These are phyloP conservation scores for Cordyceps sp. DNA, from an alignment of 2,329 filamentous ascomycete species.

Conservation along the genomic window DNA sequence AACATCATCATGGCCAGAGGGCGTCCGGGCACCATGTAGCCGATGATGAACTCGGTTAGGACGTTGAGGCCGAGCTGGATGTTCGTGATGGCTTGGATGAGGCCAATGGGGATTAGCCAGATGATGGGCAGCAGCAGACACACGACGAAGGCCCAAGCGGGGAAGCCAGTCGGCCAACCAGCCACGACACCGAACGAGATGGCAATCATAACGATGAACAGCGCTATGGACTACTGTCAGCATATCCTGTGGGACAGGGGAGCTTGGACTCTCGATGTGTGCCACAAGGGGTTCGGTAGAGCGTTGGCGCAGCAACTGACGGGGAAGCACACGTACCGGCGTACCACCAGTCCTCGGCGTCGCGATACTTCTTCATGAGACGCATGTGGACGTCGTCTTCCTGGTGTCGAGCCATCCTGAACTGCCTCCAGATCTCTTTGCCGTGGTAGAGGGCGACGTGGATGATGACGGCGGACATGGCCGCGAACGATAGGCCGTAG, in stretches of 20 bases:
- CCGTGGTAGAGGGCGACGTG: slow-evolving; percentile 40
- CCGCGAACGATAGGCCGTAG: slow-evolving; percentile 52
- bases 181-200: slow-evolving; percentile 37
- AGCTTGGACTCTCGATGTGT: no score
- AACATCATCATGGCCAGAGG: slow-evolving; percentile 66
- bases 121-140: slow-evolving; percentile 39
- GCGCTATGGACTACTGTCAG: slow-evolving; percentile 8
- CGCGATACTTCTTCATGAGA: slow-evolving; percentile 43
- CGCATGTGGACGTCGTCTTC: slow-evolving; percentile 44
- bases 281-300: no score
- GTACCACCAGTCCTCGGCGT: slow-evolving; percentile 45
- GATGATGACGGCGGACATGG: slow-evolving; percentile 42
- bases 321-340: slow-evolving; percentile 25
- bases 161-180: slow-evolving; percentile 38
- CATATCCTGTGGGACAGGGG: slow-evolving; percentile 6
- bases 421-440: slow-evolving; percentile 35
- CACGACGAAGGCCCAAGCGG: slow-evolving; percentile 40
- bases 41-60: slow-evolving; percentile 55
- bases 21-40: slow-evolving; percentile 55
- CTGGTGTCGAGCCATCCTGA: slow-evolving; percentile 35
- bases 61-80: slow-evolving; percentile 52
- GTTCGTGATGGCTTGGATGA: slow-evolving; percentile 45
- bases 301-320: no score
- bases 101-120: slow-evolving; percentile 43
- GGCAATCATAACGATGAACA: slow-evolving; percentile 35